phyloP scores from a whole-genome alignment of 768 basidiomycete species.

The Leccinum subtestaceum region DNA sequence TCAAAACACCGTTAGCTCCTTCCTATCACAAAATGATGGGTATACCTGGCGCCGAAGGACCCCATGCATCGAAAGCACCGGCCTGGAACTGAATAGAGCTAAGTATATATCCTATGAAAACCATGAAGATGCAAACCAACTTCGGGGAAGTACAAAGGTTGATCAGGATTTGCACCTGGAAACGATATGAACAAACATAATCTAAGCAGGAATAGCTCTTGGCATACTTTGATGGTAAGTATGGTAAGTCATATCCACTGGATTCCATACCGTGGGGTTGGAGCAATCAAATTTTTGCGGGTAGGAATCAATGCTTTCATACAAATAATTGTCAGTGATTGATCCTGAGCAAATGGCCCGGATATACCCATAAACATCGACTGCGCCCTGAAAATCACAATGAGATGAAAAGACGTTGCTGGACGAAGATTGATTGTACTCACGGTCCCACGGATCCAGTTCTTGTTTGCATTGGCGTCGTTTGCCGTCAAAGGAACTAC shows the following conservation, averaged over 20 bases:
- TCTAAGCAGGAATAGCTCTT: neutral
- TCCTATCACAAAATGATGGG: neutral
- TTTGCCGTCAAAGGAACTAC: slow-evolving; percentile 75
- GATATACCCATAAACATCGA: slow-evolving; percentile 62
- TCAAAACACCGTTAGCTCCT: neutral
- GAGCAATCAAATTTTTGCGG: slow-evolving; percentile 83
- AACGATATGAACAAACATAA: slow-evolving; percentile 30
- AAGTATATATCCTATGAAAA: slow-evolving; percentile 7
- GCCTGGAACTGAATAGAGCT: slow-evolving; percentile 55
- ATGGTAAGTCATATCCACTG: slow-evolving; percentile 62
- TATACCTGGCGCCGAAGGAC: slow-evolving; percentile 62
- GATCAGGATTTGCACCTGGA: slow-evolving; percentile 41
- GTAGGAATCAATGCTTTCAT: slow-evolving; percentile 58
- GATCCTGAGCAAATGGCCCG: neutral
- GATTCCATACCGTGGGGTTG: slow-evolving; percentile 61
- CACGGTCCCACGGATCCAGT: slow-evolving; percentile 72
- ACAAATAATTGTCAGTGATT: neutral
- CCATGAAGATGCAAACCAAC: slow-evolving; percentile 31
- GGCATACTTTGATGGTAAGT: slow-evolving; percentile 50
- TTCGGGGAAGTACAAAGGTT: slow-evolving; percentile 73
- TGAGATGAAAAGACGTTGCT: slow-evolving; percentile 1
- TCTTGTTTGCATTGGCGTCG: slow-evolving; percentile 54
- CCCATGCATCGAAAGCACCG: slow-evolving; percentile 83
- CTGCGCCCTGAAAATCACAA: slow-evolving; percentile 49
- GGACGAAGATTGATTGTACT: slow-evolving; percentile 12